Base-by-base conservation (phyloP, 139 green algal species). In the Zygnema circumcarinatum region DNA sequence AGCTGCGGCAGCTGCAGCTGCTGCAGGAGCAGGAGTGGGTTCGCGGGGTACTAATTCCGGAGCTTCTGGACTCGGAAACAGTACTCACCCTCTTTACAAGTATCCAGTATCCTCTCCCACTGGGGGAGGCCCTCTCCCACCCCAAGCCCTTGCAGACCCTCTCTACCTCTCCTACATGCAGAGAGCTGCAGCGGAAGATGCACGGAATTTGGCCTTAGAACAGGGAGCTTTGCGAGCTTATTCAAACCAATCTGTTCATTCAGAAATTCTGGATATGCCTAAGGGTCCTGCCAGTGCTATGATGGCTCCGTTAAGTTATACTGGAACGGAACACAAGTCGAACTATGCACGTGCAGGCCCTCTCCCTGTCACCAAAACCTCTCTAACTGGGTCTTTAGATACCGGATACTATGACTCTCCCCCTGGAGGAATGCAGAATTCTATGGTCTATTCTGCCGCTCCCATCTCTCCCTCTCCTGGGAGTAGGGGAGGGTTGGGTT, bases 81-180 rank as follows among this genome's bases (percentile, higher is more conserved):
- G 47, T 62, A 62, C 7, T 16, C 47, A 62, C 16, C 47, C 47
- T 62, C 47, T 62, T 62, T 62, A 62, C 47, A 62, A 62, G 47
- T 62, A 62, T 16, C 16, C 47, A 62, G 47, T 7, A 62, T 25
- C 47, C 7, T 62, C 47, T 62, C 16, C 47, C 16, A 16, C 47
- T 62, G 47, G 7, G 16, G 47, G 47, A 62, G 47, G 7, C 47
- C 47, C 47, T 16, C 47, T 62, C 7, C 47, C 47, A 7, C 47
- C 47, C 16, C 47, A 62, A 62, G 47, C 69, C 16, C 16, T 78
- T 3, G 76, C 76, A 39, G 82, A 88, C 21, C 82, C 82, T 21
- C 22, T 87, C 32, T 88, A 86, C 73, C 2, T 88, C 2, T 40
- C 32, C 35, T 88, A 88, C 73, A 11, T 88, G 3, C 82, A 88